These are phyloP conservation scores for Hypoxylon sp. DNA, from an alignment of 2,329 filamentous ascomycete genomes.

Conservation along the genomic window DNA sequence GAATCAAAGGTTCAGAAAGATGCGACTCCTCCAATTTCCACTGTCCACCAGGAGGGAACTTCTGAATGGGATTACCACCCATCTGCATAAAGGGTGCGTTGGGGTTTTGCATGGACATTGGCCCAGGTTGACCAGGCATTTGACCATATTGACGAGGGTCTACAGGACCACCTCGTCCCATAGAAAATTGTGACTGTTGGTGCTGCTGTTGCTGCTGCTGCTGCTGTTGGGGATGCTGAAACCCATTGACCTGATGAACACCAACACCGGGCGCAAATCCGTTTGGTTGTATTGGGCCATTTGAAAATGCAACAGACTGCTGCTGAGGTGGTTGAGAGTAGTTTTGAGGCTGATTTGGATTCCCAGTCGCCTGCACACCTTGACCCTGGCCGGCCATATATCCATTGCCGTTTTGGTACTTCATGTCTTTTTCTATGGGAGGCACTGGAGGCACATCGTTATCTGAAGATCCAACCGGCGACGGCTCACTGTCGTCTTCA, in stretches of 20 bases:
- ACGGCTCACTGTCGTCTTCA: constrained; percentile 45
- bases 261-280: constrained; percentile 31
- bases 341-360: constrained; percentile 38
- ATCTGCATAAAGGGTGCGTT: constrained; percentile 42
- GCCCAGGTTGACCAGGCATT: constrained; percentile 29
- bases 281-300: constrained; percentile 27
- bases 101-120: constrained; percentile 31
- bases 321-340: constrained; percentile 31
- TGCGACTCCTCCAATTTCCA: constrained; percentile 66
- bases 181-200: too few species aligned
- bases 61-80: constrained; percentile 51
- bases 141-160: constrained; percentile 37
- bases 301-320: constrained; percentile 17
- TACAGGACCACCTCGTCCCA: constrained; percentile 38
- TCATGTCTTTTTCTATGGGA: constrained; percentile 30
- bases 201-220: too few species aligned
- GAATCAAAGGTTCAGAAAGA: constrained; percentile 59
- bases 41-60: constrained; percentile 53
- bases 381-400: constrained; percentile 33
- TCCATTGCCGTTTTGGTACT: constrained; percentile 43
- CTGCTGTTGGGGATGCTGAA: constrained; percentile 31
- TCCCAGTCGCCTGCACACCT: constrained; percentile 13
- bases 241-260: constrained; percentile 29
- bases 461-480: constrained; percentile 39
- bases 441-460: constrained; percentile 37